Base-by-base conservation (phyloP, 2,329 filamentous ascomycete species). In the Aspergillus caelatus region DNA sequence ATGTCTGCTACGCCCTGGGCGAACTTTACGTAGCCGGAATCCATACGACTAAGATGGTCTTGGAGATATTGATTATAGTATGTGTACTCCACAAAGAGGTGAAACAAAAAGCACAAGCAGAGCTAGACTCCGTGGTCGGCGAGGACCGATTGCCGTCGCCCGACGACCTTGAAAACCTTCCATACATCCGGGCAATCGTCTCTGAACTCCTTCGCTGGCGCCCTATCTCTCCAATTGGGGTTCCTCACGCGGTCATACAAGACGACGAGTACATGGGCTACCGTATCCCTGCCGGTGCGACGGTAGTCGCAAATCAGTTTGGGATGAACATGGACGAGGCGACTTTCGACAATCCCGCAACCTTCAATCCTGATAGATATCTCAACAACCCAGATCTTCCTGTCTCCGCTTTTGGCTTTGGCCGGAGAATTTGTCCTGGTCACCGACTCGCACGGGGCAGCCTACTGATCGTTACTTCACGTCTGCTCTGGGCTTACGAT, bases 231-330 rank as follows among this genome's bases (percentile, higher is more conserved):
- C 80, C 82, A 0, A 71, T 81, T 0, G 82, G 79, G 0, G 78
- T 80, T 4, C 83, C 82, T 1, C 82, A 85, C 61, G 80, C 81
- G 1, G 74, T 77, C 0, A 80, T 78, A 1, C 75, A 78, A 39
- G 81, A 84, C 57, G 82, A 84, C 61, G 69, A 72, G 28, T 85
- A 82, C 63, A 73, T 78, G 54, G 81, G 81, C n/a, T 84, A 80
- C 67, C 72, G 73, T 26, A 82, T 85, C 26, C 82, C 83, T 3
- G 73, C 76, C 1, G 82, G 79, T 2, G 82, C 83, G 0, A 80
- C 77, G 0, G 70, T 85, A 3, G 66, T 81, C 0, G 77, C 75
- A 4, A 81, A 80, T 65, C 75, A 76, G 3, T 81, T 76, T 77
- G 77, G 77, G 1, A 80, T 81, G 59, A 78, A 80, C 50, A 70